Base-by-base conservation (phyloP, 805 yeast species). In the Wickerhamomyces sydowiorum region DNA sequence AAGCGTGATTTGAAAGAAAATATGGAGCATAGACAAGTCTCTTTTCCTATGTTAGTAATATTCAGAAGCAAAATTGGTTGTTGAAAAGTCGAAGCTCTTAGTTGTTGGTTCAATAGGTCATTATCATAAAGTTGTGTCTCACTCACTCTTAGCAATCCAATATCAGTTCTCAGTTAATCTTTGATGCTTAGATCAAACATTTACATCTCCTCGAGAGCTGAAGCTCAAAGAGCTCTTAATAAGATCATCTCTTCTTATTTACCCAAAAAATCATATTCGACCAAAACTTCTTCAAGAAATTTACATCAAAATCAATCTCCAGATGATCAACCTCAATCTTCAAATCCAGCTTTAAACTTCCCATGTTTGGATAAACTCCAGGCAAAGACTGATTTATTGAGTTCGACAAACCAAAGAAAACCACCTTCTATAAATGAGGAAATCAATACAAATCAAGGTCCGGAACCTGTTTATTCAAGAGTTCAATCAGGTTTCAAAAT, bases 281-380 rank as follows among this genome's bases (percentile, higher is more conserved):
- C 30, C 5, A n/a, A 18, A 7, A 14, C 17, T 7, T n/a, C 30
- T 28, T 18, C 14, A n/a, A 28, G 30, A 28, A 28, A 14, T 5
- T 14, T 28, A 14, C 30, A 13, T 14, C n/a, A n/a, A n/a, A n/a
- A n/a, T n/a, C n/a, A n/a, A n/a, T n/a, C n/a, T n/a, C n/a, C 27
- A 24, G 12, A 12, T 24, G 27, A 8, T 8, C 27, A 24, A 24
- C 27, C 27, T 8, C 27, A 24, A 8, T 24, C 30, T 19, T 32
- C 35, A 25, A 80, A 80, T 49, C 85, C 86, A 2, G 86, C 75
- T 45, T 65, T 84, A 70, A 61, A 81, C 2, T 89, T 89, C 59
- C 96, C 96, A 5, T 89, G 96, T 60, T 67, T 89, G 28, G 97
- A 89, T 61, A 79, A 73, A 51, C 66, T 82, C 20, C 95, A 88